A percentile compares a stretch with the other conserved stretches of the same genome.
These are phyloP conservation scores for Isabelozyma gotoi DNA, from an alignment of 805 yeast species.

Conservation along the genomic window DNA sequence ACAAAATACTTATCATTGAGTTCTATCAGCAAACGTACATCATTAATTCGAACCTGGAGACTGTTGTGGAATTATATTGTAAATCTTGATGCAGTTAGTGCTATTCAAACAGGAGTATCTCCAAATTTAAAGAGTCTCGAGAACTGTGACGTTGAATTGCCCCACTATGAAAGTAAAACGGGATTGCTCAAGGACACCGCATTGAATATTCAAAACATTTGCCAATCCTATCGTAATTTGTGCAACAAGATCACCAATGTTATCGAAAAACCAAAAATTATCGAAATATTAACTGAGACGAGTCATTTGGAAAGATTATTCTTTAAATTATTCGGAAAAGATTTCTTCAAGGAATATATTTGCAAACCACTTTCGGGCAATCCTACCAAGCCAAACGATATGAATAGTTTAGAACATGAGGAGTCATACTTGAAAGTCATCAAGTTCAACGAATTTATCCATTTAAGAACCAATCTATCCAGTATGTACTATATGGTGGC, in stretches of 20 bases:
- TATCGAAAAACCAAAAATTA: conserved; percentile 28
- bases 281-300: conserved; percentile 35
- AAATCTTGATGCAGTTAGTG: conserved; percentile 26
- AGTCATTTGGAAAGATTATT: conserved; percentile 35
- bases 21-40: conserved; percentile 25
- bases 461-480: conserved; percentile 38
- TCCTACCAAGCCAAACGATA: conserved; percentile 12
- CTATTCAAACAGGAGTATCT: conserved; percentile 33
- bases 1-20: conserved; percentile 26
- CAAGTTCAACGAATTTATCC: conserved; percentile 34
- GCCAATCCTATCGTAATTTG: conserved; percentile 28
- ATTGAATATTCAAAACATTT: conserved; percentile 14
- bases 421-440: conserved; percentile 31
- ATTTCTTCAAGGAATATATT: conserved; percentile 38
- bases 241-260: conserved; percentile 25
- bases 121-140: conserved; percentile 26
- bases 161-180: conserved; percentile 14
- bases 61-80: conserved; percentile 33
- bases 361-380: conserved; percentile 23
- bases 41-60: conserved; percentile 33
- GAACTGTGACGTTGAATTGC: conserved; percentile 32
- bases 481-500: conserved; percentile 41
- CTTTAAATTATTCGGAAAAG: conserved; percentile 38
- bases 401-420: conserved; percentile 23
- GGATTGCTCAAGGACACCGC: conserved; percentile 12